Evolutionary conservation across 2,329 filamentous ascomycete genomes (phyloP), one percentile per base, ranked within the genome.

Genomic region (Fusarium cyanostomum): DNA sequence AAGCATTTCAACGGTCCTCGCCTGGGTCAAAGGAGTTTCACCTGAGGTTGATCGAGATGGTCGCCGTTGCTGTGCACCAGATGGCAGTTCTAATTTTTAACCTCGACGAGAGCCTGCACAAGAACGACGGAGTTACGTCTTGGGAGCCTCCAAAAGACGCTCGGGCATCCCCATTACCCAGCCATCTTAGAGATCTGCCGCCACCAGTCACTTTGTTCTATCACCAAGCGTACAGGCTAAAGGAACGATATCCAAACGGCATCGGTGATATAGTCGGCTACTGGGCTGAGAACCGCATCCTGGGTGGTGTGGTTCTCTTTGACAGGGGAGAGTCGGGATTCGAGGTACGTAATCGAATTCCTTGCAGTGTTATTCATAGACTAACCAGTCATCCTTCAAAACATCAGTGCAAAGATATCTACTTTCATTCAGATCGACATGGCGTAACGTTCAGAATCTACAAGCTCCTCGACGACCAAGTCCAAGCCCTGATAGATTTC

Each of bases 251-350:
- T 35, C 54, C 54, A 8, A 31, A 52, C 15, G 54, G 54, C 13
- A 24, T 52, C n/a, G 54, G 27, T 30, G 54, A 57, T 18, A 31
- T 57, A 26, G 48, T 57, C 35, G 54, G 54, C 16, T 57, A 57
- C 46, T 57, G 54, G 54, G 54, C 48, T 15, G 54, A 57, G 38
- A 52, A 46, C 41, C 48, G 42, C 27, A 57, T 57, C 16, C 27
- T 57, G 26, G 54, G 54, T 27, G 54, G 54, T 31, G 48, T 57
- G 24, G 54, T 57, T 13, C 15, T 57, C 18, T 57, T 57, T 46
- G 48, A 57, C 18, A 37, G 54, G 5, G 48, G 48, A 5, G n/a
- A 48, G 30, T 49, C 54, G 5, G 54, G 53, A 31, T 46, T 56
- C 21, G 53, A 56, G 18, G 53, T 51, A 51, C n/a, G 33, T 18